Evolutionary conservation across 2,329 filamentous ascomycete genomes (phyloP).

Genomic region (Hirsutella minnesotensis): DNA sequence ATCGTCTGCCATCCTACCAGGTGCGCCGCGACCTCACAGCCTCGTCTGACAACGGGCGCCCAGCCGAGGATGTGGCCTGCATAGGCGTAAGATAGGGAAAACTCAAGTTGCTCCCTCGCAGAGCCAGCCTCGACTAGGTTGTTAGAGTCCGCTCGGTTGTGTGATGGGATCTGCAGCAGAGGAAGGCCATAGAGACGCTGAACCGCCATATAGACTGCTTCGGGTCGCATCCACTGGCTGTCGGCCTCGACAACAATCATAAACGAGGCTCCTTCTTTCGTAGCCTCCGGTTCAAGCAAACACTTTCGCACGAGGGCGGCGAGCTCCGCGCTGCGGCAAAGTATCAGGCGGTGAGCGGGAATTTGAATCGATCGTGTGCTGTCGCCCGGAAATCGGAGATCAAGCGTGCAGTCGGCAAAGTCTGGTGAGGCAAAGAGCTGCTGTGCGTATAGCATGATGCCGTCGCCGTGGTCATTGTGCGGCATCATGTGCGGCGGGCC

Average conservation of each 20-base stretch:
- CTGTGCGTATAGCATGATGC: slow-evolving; percentile 26
- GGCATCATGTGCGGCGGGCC: slow-evolving; percentile 15
- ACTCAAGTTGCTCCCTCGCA: slow-evolving; percentile 33
- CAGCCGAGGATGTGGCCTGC: slow-evolving; percentile 48
- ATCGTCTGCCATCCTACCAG: slow-evolving; percentile 52
- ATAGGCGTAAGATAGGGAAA: slow-evolving; percentile 53
- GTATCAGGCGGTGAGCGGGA: slow-evolving; percentile 41
- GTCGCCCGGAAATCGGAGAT: slow-evolving; percentile 31
- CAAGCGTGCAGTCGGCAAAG: slow-evolving; percentile 32
- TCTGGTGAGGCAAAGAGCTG: slow-evolving; percentile 20
- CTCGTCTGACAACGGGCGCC: slow-evolving; percentile 41
- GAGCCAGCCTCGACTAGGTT: slow-evolving; percentile 25
- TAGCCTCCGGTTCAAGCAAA: slow-evolving; percentile 16
- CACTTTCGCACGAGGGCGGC: slow-evolving; percentile 14
- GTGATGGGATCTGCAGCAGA: slow-evolving; percentile 26
- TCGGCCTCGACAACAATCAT: slow-evolving; percentile 31
- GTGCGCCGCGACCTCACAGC: slow-evolving; percentile 45
- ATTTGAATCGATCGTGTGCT: slow-evolving; percentile 28
- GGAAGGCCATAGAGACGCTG: slow-evolving; percentile 45
- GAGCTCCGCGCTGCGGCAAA: slow-evolving; percentile 35
- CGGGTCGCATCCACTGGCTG: slow-evolving; percentile 40
- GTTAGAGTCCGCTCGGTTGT: slow-evolving; percentile 13
- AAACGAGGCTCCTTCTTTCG: slow-evolving; percentile 11
- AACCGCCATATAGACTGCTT: slow-evolving; percentile 44
- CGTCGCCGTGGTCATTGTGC: slow-evolving; percentile 21